These are phyloP conservation scores for Boeremia lycopersici DNA, from an alignment of 2,329 filamentous ascomycete genomes.

Conservation along the genomic window DNA sequence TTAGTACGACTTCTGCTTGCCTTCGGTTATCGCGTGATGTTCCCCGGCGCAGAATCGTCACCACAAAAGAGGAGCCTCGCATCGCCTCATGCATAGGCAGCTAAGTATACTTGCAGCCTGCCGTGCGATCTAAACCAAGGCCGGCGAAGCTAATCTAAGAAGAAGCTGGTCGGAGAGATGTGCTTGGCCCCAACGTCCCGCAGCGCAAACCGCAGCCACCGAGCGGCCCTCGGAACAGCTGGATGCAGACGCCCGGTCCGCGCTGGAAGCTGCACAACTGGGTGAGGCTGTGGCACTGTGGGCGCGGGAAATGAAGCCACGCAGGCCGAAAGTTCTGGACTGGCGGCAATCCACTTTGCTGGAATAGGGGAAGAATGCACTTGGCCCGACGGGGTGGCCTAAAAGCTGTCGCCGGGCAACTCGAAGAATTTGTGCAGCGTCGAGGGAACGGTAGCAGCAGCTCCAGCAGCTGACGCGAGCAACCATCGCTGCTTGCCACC, in stretches of 20 bases:
- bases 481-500: not conserved
- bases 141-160: slow-evolving; percentile 24
- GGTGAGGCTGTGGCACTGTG: slow-evolving; percentile 35
- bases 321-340: slow-evolving; percentile 27
- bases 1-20: slow-evolving; percentile 12
- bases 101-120: not conserved
- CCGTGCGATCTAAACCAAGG: slow-evolving; percentile 15
- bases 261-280: slow-evolving; percentile 31
- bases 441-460: slow-evolving; percentile 13
- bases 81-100: slow-evolving; percentile 25
- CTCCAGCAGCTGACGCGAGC: slow-evolving; percentile 4
- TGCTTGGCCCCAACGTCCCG: slow-evolving; percentile 20
- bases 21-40: slow-evolving; percentile 11
- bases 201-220: slow-evolving; percentile 13
- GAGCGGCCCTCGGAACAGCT: slow-evolving; percentile 11
- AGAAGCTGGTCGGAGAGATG: slow-evolving; percentile 14
- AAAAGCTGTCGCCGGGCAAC: slow-evolving; percentile 11
- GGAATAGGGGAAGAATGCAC: slow-evolving; percentile 21
- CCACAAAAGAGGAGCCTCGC: slow-evolving; percentile 17
- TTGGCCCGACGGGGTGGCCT: slow-evolving; percentile 9
- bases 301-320: slow-evolving; percentile 41
- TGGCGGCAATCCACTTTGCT: slow-evolving; percentile 18
- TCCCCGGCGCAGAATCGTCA: slow-evolving; percentile 1
- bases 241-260: slow-evolving; percentile 26
- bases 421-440: slow-evolving; percentile 11